Percentiles rank a stretch among this genome's conserved stretches.
phyloP scores from a whole-genome alignment of 2,329 filamentous ascomycete genomes.

The Fusarium bulbicola region DNA sequence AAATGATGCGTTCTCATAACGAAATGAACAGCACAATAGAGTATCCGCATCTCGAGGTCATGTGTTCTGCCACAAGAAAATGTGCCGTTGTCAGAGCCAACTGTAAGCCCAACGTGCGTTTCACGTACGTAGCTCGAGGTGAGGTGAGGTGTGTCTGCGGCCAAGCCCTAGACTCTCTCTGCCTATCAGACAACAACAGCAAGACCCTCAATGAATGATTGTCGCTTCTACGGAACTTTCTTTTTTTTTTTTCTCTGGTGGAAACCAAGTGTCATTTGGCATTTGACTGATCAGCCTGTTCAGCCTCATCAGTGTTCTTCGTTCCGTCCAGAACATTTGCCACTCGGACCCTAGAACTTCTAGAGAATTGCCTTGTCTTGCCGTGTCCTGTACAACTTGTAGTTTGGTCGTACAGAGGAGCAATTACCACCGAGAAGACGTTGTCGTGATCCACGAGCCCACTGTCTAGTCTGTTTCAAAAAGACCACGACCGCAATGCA shows the following conservation, averaged over 20 bases:
- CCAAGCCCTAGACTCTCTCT: constrained; percentile 22
- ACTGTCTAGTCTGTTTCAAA: constrained; percentile 33
- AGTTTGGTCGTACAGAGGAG: background rate
- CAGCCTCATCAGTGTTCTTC: constrained; percentile 34
- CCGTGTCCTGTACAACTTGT: background rate
- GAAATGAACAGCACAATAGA: background rate
- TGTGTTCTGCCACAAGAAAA: constrained; percentile 8
- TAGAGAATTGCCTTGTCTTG: background rate
- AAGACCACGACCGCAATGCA: constrained; percentile 13
- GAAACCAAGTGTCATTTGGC: constrained; percentile 18
- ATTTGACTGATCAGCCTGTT: constrained; percentile 17
- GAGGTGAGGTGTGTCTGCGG: background rate
- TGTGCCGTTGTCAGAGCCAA: constrained; percentile 9
- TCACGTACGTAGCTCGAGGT: constrained; percentile 13
- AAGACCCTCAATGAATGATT: constrained; percentile 19
- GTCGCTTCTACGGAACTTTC: constrained; percentile 25
- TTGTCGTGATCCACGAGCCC: constrained; percentile 18
- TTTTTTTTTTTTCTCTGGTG: background rate
- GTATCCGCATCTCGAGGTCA: background rate
- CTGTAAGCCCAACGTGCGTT: constrained; percentile 19
- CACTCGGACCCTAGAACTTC: constrained; percentile 7
- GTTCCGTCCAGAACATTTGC: constrained; percentile 34
- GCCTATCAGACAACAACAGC: constrained; percentile 10
- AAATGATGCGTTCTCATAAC: background rate
- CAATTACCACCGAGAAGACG: constrained; percentile 9